These are phyloP conservation scores for Ailanthus altissimus DNA, from an alignment of 345 rosid genomes.

Conservation along the genomic window DNA sequence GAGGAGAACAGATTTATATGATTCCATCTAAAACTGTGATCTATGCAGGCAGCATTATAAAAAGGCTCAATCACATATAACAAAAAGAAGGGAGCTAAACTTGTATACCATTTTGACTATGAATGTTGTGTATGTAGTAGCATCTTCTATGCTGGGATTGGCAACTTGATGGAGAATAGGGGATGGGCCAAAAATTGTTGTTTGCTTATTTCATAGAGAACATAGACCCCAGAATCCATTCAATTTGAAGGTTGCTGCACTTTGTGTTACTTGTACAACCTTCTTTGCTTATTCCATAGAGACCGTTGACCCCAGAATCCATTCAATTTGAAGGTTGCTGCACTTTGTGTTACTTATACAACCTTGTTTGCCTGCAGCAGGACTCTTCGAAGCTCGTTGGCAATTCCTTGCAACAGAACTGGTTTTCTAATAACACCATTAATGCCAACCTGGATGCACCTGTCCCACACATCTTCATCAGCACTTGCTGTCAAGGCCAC, in stretches of 20 bases:
- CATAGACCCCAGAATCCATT: neutral
- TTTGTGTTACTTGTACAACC: no score
- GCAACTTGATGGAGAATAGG: neutral
- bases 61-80: neutral
- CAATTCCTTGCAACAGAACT: conserved; percentile 56
- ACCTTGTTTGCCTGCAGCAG: conserved; percentile 55
- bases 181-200: conserved; percentile 4
- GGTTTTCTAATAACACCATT: conserved; percentile 86
- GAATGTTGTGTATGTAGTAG: conserved; percentile 30
- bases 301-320: neutral
- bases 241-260: neutral
- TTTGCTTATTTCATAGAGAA: conserved; percentile 9
- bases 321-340: neutral
- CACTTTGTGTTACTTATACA: conserved; percentile 16
- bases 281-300: conserved; percentile 12
- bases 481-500: conserved; percentile 60
- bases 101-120: conserved; percentile 38
- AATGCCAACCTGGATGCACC: conserved; percentile 67
- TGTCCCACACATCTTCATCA: conserved; percentile 63
- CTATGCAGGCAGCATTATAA: conserved; percentile 13
- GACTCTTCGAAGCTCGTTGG: conserved; percentile 71
- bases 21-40: conserved; percentile 14
- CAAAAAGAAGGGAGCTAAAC: conserved; percentile 19
- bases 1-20: neutral
- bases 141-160: conserved; percentile 28